phyloP scores from a whole-genome alignment of 129 eudicot genomes.

The Helianthus tuberosus region DNA sequence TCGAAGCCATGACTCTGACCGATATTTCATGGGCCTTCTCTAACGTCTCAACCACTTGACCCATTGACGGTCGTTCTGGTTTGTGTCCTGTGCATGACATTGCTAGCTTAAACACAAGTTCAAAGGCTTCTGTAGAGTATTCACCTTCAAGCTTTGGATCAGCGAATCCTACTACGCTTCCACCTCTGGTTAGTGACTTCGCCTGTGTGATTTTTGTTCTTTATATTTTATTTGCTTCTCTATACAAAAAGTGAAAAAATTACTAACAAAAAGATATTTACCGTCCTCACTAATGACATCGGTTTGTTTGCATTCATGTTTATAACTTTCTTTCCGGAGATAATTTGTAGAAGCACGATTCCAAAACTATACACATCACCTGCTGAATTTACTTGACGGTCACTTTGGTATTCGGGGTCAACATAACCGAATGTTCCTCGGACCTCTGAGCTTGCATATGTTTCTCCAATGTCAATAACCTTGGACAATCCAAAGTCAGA shows the following conservation, averaged over 20 bases:
- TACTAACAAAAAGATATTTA: slow-evolving; percentile 16
- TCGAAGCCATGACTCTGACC: slow-evolving; percentile 31
- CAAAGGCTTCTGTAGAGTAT: slow-evolving; percentile 57
- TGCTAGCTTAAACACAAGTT: slow-evolving; percentile 46
- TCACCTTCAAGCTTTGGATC: slow-evolving; percentile 59
- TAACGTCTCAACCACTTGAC: slow-evolving; percentile 41
- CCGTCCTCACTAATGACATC: slow-evolving; percentile 56
- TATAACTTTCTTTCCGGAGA: slow-evolving; percentile 68
- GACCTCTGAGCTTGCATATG: slow-evolving; percentile 67
- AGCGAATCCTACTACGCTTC: slow-evolving; percentile 50
- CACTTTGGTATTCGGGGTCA: slow-evolving; percentile 64
- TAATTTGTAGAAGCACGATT: slow-evolving; percentile 61
- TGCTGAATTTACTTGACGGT: slow-evolving; percentile 55
- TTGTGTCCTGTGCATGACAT: slow-evolving; percentile 54
- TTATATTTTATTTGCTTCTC: neutral
- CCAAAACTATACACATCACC: slow-evolving; percentile 70
- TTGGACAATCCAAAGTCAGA: slow-evolving; percentile 76
- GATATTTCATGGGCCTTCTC: slow-evolving; percentile 59
- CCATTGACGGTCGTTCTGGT: slow-evolving; percentile 60
- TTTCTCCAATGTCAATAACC: slow-evolving; percentile 55
- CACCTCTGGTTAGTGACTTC: slow-evolving; percentile 45
- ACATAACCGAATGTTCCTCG: slow-evolving; percentile 77
- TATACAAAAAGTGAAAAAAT: neutral
- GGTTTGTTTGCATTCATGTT: slow-evolving; percentile 64
- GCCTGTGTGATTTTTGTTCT: slow-evolving; percentile 41